Conservation (phyloP, 2,329 filamentous ascomycete genomes). For the Exophiala oligosperma region DNA sequence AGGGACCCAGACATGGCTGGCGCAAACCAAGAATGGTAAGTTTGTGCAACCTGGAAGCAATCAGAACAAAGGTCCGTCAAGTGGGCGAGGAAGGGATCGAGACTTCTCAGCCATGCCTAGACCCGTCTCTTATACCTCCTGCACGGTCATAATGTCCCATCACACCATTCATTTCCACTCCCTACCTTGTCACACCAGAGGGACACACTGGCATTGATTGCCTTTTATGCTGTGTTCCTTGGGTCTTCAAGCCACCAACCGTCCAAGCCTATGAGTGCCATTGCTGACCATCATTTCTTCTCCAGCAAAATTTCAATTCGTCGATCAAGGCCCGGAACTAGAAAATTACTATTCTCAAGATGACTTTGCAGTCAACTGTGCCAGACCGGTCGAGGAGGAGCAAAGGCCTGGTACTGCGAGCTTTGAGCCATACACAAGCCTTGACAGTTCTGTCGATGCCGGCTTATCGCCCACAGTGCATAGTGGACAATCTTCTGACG, state of each 20-base stretch:
- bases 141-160: background rate
- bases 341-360: conserved; percentile 31
- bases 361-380: conserved; percentile 12
- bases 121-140: conserved; percentile 11
- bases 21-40: conserved; percentile 30
- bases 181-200: conserved; percentile 12
- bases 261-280: conserved; percentile 7
- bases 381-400: conserved; percentile 14
- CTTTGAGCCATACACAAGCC: background rate
- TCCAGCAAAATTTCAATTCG: conserved; percentile 30
- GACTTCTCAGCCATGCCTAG: conserved; percentile 6
- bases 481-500: conserved; percentile 13
- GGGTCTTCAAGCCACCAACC: background rate
- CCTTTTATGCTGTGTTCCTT: conserved; percentile 12
- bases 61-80: background rate
- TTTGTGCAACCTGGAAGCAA: conserved; percentile 18
- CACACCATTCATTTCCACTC: background rate
- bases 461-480: conserved; percentile 15
- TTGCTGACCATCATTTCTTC: conserved; percentile 7
- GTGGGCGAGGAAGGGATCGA: background rate
- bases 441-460: conserved; percentile 7
- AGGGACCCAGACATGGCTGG: conserved; percentile 30
- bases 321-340: conserved; percentile 29
- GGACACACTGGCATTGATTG: conserved; percentile 8
- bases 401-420: conserved; percentile 12